Conservation (phyloP, 208 protist genomes). For the Leishmania amazonensis region DNA sequence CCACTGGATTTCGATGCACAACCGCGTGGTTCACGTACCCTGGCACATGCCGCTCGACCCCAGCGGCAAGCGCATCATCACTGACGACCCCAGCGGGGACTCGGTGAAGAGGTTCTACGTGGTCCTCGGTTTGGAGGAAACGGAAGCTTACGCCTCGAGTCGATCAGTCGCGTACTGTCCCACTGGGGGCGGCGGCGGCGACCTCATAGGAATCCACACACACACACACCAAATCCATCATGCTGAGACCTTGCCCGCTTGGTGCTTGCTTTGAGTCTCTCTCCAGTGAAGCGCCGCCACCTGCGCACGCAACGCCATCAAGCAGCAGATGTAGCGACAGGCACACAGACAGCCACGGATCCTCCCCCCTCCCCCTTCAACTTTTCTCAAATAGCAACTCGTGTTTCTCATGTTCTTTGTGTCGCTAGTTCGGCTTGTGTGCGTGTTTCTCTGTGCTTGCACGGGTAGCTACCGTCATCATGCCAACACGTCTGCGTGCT, state of each 20-base stretch:
- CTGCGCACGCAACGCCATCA: not conserved
- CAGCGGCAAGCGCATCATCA: conserved; percentile 57
- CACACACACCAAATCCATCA: not conserved
- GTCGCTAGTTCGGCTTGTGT: not conserved
- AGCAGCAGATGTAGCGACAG: not conserved
- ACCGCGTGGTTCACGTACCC: conserved; percentile 61
- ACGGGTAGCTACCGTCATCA: not conserved
- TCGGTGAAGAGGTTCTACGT: conserved; percentile 62
- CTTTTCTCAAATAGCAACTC: not conserved
- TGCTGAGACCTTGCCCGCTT: not conserved
- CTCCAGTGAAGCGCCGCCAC: not conserved
- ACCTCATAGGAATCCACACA: not conserved
- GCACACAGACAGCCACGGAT: not conserved
- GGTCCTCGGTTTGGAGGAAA: conserved; percentile 46
- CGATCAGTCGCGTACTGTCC: conserved; percentile 45
- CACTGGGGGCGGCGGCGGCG: not conserved
- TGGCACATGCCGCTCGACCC: conserved; percentile 62
- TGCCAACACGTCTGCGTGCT: not conserved
- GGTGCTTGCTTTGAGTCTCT: not conserved
- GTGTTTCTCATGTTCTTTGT: conserved; percentile 8
- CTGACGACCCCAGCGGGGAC: conserved; percentile 66
- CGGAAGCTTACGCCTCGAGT: conserved; percentile 62
- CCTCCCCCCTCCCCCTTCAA: not conserved
- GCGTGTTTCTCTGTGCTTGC: not conserved
- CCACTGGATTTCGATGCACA: conserved; percentile 44